Evolutionary conservation across 2,329 filamentous ascomycete species (phyloP).

Genomic region (Xylaria sp.): DNA sequence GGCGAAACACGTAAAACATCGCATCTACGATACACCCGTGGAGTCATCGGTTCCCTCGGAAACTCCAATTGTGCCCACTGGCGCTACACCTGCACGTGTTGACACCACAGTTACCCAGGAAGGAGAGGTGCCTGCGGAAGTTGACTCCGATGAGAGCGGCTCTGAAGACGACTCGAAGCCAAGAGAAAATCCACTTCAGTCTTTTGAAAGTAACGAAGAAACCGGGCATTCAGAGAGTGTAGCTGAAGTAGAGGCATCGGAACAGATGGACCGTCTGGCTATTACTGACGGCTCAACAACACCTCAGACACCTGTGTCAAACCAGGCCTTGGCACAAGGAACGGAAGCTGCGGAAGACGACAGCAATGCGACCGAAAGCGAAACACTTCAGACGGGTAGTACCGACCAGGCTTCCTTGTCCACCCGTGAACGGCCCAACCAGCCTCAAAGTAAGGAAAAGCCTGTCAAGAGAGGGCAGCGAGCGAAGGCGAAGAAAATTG

Average conservation of each 20-base stretch:
- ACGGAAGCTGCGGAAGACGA: constrained; percentile 35
- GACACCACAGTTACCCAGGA: constrained; percentile 14
- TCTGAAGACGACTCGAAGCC: constrained; percentile 23
- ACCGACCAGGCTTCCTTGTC: constrained; percentile 30
- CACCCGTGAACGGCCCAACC: constrained; percentile 22
- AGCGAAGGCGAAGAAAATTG: constrained; percentile 79
- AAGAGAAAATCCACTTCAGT: constrained; percentile 35
- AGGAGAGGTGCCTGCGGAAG: constrained; percentile 29
- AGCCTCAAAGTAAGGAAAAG: constrained; percentile 39
- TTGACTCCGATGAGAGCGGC: constrained; percentile 27
- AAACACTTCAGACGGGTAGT: constrained; percentile 27
- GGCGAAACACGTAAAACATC: constrained; percentile 70
- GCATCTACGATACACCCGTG: constrained; percentile 35
- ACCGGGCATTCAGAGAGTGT: constrained; percentile 18
- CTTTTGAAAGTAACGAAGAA: constrained; percentile 24
- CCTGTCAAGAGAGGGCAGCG: constrained; percentile 67
- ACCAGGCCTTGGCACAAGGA: constrained; percentile 23
- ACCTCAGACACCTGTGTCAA: constrained; percentile 4
- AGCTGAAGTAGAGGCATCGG: constrained; percentile 20
- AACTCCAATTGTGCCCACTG: constrained; percentile 3
- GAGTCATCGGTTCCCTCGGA: constrained; percentile 11
- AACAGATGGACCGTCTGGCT: constrained; percentile 20
- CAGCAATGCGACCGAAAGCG: constrained; percentile 22
- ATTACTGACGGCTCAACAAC: constrained; percentile 12
- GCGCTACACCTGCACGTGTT: neutral